These are phyloP conservation scores for Antrodiella citrinella DNA, from an alignment of 768 basidiomycete species.

Conservation along the genomic window DNA sequence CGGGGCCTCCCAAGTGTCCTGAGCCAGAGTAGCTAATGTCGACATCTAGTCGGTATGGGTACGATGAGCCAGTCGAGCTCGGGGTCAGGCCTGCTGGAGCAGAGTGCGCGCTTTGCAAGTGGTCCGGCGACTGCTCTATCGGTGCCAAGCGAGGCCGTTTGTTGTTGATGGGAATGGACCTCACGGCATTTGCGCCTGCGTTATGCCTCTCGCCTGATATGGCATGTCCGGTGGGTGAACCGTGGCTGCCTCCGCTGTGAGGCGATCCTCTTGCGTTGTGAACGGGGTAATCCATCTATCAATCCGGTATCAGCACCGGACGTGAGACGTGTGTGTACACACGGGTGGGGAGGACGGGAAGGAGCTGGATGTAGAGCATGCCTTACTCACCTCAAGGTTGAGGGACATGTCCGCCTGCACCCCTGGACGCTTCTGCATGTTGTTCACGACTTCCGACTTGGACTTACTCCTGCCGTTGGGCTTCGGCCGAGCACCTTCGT, in stretches of 20 bases:
- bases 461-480: not conserved
- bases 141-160: constrained; percentile 16
- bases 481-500: constrained; percentile 16
- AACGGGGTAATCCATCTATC: not conserved
- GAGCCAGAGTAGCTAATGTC: constrained; percentile 17
- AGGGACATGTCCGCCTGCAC: not conserved
- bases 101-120: constrained; percentile 10
- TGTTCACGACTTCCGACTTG: not conserved
- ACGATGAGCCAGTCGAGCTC: constrained; percentile 10
- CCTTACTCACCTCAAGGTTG: not conserved
- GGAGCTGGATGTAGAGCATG: constrained; percentile 9
- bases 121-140: constrained; percentile 4
- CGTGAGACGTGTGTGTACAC: not conserved
- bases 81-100: constrained; percentile 8
- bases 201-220: constrained; percentile 1
- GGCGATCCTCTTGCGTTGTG: not conserved
- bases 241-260: not conserved
- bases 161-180: constrained; percentile 9
- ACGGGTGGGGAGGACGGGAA: not conserved
- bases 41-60: constrained; percentile 21
- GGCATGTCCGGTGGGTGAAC: not conserved
- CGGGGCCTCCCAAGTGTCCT: constrained; percentile 2
- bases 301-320: not conserved
- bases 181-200: not conserved
- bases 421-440: not conserved